Base-by-base conservation (phyloP, 2,329 filamentous ascomycete genomes). In the Xylariaceae sp. region DNA sequence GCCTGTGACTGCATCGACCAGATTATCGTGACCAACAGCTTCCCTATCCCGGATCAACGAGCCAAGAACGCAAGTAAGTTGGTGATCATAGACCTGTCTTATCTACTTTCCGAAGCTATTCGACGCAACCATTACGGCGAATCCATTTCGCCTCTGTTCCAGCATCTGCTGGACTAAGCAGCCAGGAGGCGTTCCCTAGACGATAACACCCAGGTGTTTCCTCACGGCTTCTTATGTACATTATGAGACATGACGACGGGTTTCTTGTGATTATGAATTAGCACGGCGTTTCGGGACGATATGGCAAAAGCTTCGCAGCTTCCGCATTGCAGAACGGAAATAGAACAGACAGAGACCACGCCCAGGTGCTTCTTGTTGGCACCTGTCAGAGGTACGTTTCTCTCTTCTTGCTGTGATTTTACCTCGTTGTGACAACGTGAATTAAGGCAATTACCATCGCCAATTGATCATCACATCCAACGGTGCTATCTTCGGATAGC, bases 101-200 rank as follows among this genome's bases (percentile, higher is more conserved):
- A 86, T 68, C 77, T 99, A 50, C 77, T 99, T 41, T 84, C 91
- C 3, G 94, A 99, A 73, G 91, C 91, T 49, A 97, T 99, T 64
- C 83, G 94, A 65, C 85, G 94, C 66, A 97, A 97, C 70, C 92
- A 99, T 72, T 94, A 97, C 68, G 94, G 94, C 72, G 92, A 96
- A 75, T 86, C 87, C 60, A 87, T 89, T 67, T 83, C 79, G 59
- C 77, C 76, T 35, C 68, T 89, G 58, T 90, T 89, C 71, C 85
- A 88, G 68, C 84, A 86, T 62, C 80, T 81, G 62, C 72, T 73
- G 58, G 79, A 86, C 69, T 82, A 74, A 71, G 60, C 59, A 59
- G 41, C 43, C 43, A 29, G 8, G 27, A 47, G 54, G 39, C 44
- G 47, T 53, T 50, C 29, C n/a, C 35, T 52, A 46, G 27, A 53